Base-by-base conservation (phyloP, 2,329 filamentous ascomycete species). In the Penicillium olsonii region DNA sequence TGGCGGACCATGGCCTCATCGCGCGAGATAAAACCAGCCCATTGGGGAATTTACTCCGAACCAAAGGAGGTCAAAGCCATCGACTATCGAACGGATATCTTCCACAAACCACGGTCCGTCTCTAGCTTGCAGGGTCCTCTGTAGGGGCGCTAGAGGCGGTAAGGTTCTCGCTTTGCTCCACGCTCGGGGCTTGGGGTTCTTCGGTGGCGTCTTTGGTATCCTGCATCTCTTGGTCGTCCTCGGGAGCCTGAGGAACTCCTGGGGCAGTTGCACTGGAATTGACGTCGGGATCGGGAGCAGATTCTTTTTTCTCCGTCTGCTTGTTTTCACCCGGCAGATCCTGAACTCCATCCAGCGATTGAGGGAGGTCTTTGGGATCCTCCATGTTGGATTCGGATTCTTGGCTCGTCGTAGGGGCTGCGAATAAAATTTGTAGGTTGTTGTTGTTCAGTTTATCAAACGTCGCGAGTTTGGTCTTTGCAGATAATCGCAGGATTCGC, bases 361-460 rank as follows among this genome's bases (percentile, higher is more conserved):
- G 45, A 10, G 45, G 20, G 35, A 22, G 56, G 43, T 37, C 60
- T 59, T 45, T 60, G 55, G 18, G 18, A 18, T 50, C 47, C 4
- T 35, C 35, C 9, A 42, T 35, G 12, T 20, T 17, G 10, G 22
- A 27, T 20, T 45, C 47, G 26, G 22, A 26, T 8, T 50, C 47
- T 19, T 50, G 35, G n/a, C 11, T 39, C 12, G 42, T 45, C 39
- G 61, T 53, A 39, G 65, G 50, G 11, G 40, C 51, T 45, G 72
- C 71, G 50, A 80, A 78, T 51, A 82, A 72, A 51, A 72, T 68
- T 53, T 81, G 75, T 52, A 85, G 67, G 55, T 90, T 88, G 65
- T 87, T 88, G 34, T 88, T 86, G 47, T 96, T 91, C 40, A 96
- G 88, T 69, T 87, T 90, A 69, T 97, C 92, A 68, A 97, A 94